Conservation (phyloP, 768 basidiomycete species). For the Leucocoprinus birnbaumii region DNA sequence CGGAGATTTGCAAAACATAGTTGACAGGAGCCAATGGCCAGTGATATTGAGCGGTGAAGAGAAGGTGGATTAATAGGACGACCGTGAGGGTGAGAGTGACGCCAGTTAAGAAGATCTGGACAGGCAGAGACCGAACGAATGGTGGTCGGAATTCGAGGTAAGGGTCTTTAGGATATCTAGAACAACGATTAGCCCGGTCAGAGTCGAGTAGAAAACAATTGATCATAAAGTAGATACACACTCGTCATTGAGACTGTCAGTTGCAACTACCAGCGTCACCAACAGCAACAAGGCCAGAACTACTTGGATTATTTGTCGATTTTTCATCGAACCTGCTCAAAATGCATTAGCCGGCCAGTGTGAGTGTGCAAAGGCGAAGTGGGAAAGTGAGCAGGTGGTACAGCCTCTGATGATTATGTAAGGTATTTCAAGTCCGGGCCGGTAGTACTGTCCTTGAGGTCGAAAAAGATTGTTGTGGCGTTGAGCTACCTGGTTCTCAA, state of each 20-base stretch:
- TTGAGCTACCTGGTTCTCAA: no score
- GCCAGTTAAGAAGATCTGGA: slow-evolving; percentile 86
- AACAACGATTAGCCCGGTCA: background rate
- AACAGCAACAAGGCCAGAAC: background rate
- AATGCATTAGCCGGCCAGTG: background rate
- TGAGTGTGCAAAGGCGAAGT: background rate
- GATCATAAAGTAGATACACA: background rate
- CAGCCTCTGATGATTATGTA: no score
- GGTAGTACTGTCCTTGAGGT: no score
- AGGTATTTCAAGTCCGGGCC: no score
- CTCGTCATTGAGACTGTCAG: background rate
- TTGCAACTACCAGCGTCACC: background rate
- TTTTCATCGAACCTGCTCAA: slow-evolving; percentile 1
- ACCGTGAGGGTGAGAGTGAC: slow-evolving; percentile 81
- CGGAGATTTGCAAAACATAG: slow-evolving; percentile 85
- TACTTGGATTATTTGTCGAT: background rate
- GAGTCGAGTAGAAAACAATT: background rate
- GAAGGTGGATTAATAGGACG: slow-evolving; percentile 86
- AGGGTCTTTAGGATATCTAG: slow-evolving; percentile 48
- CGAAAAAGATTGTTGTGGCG: no score
- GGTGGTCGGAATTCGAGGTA: slow-evolving; percentile 74
- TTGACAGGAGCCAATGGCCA: slow-evolving; percentile 92
- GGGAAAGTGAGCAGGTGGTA: background rate
- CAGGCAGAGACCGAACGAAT: slow-evolving; percentile 86
- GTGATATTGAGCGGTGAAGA: slow-evolving; percentile 96